Evolutionary conservation across 768 basidiomycete species (phyloP).

Genomic region (Phlebiopsis gigantea): DNA sequence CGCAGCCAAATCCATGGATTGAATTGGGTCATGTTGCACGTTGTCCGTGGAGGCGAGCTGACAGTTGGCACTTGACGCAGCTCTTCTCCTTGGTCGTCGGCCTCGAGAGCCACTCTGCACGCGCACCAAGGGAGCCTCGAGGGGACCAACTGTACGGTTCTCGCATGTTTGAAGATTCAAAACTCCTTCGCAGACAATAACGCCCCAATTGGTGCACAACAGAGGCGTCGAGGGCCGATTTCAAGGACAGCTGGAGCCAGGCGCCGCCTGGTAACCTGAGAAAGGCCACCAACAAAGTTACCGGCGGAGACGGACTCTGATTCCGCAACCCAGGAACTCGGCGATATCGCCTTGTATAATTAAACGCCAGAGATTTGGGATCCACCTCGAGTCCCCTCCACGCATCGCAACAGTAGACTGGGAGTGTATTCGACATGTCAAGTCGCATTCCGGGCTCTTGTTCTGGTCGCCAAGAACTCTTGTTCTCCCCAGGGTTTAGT

Average conservation of each 20-base stretch:
- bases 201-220: neutral
- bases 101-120: neutral
- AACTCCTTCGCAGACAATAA: neutral
- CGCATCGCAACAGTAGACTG: neutral
- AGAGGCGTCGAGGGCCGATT: neutral
- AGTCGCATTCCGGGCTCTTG: neutral
- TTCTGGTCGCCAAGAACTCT: neutral
- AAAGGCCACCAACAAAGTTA: neutral
- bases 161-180: neutral
- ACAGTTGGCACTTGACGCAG: neutral
- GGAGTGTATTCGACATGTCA: neutral
- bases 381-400: neutral
- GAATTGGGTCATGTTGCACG: neutral
- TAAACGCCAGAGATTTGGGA: neutral
- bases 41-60: neutral
- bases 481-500: neutral
- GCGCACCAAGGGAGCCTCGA: neutral
- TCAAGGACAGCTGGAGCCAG: neutral
- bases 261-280: neutral
- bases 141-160: neutral
- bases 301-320: constrained; percentile 2
- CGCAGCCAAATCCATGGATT: neutral
- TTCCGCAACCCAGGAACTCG: constrained; percentile 1
- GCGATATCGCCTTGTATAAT: neutral
- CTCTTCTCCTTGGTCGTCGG: neutral